Percentiles rank a stretch among this genome's conserved stretches.
Conservation (phyloP, 805 yeast genomes). For the Wickerhamiella domercqiae region DNA sequence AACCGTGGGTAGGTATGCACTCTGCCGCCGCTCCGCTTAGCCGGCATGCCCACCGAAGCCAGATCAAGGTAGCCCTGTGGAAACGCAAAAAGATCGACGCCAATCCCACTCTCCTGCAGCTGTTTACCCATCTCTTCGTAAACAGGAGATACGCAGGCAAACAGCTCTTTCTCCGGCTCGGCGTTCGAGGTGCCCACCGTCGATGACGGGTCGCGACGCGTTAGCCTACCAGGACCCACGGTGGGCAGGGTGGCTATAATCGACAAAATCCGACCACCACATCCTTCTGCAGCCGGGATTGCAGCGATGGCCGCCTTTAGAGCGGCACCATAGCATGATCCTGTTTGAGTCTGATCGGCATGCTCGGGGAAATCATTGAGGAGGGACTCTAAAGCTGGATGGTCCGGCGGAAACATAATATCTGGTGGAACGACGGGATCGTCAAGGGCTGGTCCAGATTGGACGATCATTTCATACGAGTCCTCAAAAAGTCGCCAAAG, state of each 20-base stretch:
- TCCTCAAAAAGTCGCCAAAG: neutral
- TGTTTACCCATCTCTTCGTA: constrained; percentile 46
- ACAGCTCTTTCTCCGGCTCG: constrained; percentile 31
- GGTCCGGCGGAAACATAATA: constrained; percentile 29
- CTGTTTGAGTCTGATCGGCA: constrained; percentile 29
- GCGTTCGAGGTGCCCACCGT: constrained; percentile 18
- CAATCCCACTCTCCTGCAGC: constrained; percentile 43
- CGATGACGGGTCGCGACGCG: constrained; percentile 19
- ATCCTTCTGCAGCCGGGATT: constrained; percentile 28
- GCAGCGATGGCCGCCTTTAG: constrained; percentile 51
- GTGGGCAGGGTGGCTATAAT: constrained; percentile 58
- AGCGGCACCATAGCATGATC: constrained; percentile 70
- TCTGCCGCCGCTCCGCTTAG: constrained; percentile 55
- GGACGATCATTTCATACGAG: constrained; percentile 16
- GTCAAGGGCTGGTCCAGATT: constrained; percentile 38
- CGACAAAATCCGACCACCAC: constrained; percentile 69
- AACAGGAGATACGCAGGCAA: constrained; percentile 44
- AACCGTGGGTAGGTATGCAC: constrained; percentile 53
- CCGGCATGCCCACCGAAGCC: constrained; percentile 52
- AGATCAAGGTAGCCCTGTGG: constrained; percentile 48
- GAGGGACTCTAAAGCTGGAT: constrained; percentile 33
- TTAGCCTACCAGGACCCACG: constrained; percentile 57
- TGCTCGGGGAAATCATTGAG: constrained; percentile 43
- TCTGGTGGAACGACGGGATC: constrained; percentile 65
- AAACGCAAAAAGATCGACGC: constrained; percentile 64